Evolutionary conservation across 2,329 filamentous ascomycete species (phyloP), one percentile per base, ranked within the genome.

Genomic region (Apiospora hydei): DNA sequence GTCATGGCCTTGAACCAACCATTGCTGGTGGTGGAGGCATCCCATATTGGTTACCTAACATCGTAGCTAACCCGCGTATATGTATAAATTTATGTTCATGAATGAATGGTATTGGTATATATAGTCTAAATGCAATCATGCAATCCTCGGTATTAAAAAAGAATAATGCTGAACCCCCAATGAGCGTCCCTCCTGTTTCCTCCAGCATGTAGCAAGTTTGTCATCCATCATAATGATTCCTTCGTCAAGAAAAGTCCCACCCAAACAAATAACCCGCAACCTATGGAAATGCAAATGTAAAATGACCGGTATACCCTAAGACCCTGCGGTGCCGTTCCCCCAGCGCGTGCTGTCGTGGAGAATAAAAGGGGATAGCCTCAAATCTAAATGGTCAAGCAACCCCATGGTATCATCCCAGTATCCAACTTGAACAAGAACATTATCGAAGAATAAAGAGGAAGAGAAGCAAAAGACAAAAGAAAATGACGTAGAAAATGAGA

Each of bases 71-170:
- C 0, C 4, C 11, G 51, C 14, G 16, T 5, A 21, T 1, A n/a
- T 8, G 21, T 16, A 30, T 11, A 21, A 11, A 1, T 21, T 21
- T 16, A 30, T 21, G 26, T 30, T 30, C 26, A 8, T 34, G 34
- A 64, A 64, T n/a, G 57, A 64, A 64, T 24, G 57, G 57, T 64
- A 64, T 64, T 64, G 57, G 34, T 64, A 41, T 61, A 51, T 51
- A 11, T 64, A 64, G 30, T 61, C 30, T 61, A 61, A 61, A 34
- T 10, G 10, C 5, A 64, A 24, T 14, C 49, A 64, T 64, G 57
- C 34, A n/a, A 41, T 64, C 18, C 57, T 11, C 34, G 34, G 57
- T 24, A 64, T 14, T 64, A 24, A 41, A 64, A 41, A 34, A 24
- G 21, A 64, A 64, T 41, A 38, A 41, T 38, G 34, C 34, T 11